These are phyloP conservation scores for Mucor saturninus DNA, from an alignment of 371 early-diverging fungal species.

Conservation along the genomic window DNA sequence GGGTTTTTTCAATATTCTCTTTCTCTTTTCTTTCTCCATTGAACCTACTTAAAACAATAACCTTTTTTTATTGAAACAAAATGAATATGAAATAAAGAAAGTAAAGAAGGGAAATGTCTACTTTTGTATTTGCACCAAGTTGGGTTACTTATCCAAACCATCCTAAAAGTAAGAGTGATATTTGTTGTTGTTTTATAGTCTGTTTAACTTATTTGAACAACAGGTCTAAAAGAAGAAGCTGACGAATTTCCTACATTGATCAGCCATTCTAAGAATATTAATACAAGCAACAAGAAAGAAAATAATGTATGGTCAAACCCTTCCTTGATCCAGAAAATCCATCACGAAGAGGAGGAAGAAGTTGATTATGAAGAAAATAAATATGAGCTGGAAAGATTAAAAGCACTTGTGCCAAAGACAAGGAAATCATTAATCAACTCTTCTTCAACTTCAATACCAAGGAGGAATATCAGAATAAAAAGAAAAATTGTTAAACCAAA, in stretches of 20 bases:
- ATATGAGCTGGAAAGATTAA: slow-evolving; percentile 26
- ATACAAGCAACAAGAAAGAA: slow-evolving; percentile 1
- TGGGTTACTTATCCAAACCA: slow-evolving; percentile 29
- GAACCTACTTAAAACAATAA: background rate
- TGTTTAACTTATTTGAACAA: background rate
- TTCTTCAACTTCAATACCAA: background rate
- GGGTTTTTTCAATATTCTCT: slow-evolving; percentile 5
- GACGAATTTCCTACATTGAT: slow-evolving; percentile 20
- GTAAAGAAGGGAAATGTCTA: slow-evolving; percentile 27
- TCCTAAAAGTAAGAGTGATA: slow-evolving; percentile 21
- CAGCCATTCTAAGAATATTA: slow-evolving; percentile 6
- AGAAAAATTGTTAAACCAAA: background rate
- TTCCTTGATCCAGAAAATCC: slow-evolving; percentile 21
- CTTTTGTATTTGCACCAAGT: slow-evolving; percentile 35
- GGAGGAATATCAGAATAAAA: background rate
- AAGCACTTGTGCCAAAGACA: slow-evolving; percentile 32
- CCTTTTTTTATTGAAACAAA: slow-evolving; percentile 6
- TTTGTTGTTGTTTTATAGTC: background rate
- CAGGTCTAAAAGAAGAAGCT: slow-evolving; percentile 15
- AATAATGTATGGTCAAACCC: slow-evolving; percentile 26
- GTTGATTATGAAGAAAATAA: slow-evolving; percentile 23
- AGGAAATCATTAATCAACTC: slow-evolving; percentile 16
- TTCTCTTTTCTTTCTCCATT: background rate
- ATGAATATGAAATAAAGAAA: slow-evolving; percentile 9
- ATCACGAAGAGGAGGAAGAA: slow-evolving; percentile 8